Evolutionary conservation across 768 basidiomycete species (phyloP).

Genomic region (Lactifluus rugatus): DNA sequence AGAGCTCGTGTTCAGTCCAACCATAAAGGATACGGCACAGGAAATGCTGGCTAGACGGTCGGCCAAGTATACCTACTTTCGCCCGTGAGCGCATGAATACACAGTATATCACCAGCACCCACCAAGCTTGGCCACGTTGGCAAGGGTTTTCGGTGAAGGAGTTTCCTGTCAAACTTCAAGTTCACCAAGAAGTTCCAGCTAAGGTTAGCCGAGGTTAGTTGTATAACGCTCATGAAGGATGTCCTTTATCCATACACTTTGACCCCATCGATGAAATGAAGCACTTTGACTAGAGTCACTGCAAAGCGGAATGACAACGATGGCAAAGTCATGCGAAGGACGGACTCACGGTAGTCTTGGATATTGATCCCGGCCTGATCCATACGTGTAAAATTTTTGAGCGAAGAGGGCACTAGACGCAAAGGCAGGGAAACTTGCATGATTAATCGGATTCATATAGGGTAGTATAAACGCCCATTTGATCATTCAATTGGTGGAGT

Average conservation of each 20-base stretch:
- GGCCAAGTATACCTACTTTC: background rate
- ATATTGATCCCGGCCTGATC: background rate
- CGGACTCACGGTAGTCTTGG: background rate
- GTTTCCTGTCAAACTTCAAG: constrained; percentile 4
- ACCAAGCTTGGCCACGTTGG: background rate
- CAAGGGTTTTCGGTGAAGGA: background rate
- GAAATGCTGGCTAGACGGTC: background rate
- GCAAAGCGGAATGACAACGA: background rate
- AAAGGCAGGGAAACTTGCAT: background rate
- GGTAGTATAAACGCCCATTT: background rate
- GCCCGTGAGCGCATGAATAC: background rate
- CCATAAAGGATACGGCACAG: background rate
- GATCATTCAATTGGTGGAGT: background rate
- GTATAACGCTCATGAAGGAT: background rate
- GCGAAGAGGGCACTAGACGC: background rate
- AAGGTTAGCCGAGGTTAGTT: background rate
- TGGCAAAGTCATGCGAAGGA: background rate
- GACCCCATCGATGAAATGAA: constrained; percentile 8
- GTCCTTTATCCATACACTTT: background rate
- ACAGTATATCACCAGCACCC: background rate
- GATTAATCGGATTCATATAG: background rate
- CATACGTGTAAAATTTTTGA: background rate
- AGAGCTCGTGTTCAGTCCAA: background rate
- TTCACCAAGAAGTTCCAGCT: background rate
- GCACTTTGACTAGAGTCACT: constrained; percentile 6